A percentile compares a stretch with the other conserved stretches of the same genome.
Evolutionary conservation across 1,139 yeast species (phyloP).

Genomic region (Protomyces inouyei): DNA sequence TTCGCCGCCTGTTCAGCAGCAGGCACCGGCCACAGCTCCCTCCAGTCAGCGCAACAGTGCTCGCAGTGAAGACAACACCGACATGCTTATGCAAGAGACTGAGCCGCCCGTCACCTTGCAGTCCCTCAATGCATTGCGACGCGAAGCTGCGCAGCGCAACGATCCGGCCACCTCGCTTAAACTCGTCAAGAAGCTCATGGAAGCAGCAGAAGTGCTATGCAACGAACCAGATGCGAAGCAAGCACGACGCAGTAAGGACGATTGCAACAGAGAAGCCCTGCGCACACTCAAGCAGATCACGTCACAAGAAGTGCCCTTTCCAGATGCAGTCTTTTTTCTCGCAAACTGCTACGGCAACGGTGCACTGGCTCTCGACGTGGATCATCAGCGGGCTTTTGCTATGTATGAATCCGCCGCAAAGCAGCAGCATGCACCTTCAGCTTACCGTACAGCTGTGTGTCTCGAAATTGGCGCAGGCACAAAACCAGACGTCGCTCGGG

Average conservation of each 20-base stretch:
- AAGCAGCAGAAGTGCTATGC: slow-evolving; percentile 43
- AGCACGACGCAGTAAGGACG: slow-evolving; percentile 49
- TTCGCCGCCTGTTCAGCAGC: neutral
- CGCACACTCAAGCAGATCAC: slow-evolving; percentile 54
- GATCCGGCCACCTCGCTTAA: slow-evolving; percentile 45
- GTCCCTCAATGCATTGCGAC: slow-evolving; percentile 1
- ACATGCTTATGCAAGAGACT: slow-evolving; percentile 9
- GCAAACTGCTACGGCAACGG: slow-evolving; percentile 61
- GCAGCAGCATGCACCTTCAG: slow-evolving; percentile 53
- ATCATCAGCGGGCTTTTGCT: slow-evolving; percentile 57
- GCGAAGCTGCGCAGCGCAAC: slow-evolving; percentile 11
- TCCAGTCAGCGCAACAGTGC: neutral
- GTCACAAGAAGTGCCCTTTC: slow-evolving; percentile 33
- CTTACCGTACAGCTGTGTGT: slow-evolving; percentile 64
- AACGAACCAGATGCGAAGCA: slow-evolving; percentile 45
- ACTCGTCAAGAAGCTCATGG: slow-evolving; percentile 51
- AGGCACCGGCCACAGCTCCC: neutral
- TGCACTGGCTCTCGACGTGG: slow-evolving; percentile 50
- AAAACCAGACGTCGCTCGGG: slow-evolving; percentile 45
- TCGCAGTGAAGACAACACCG: slow-evolving; percentile 1
- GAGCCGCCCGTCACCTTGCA: slow-evolving; percentile 6
- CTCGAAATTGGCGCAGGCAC: slow-evolving; percentile 63
- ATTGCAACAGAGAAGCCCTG: slow-evolving; percentile 54
- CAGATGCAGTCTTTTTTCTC: slow-evolving; percentile 52
- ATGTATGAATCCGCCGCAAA: slow-evolving; percentile 55